phyloP scores from a whole-genome alignment of 2,329 filamentous ascomycete genomes.

The Diaporthe velutina region DNA sequence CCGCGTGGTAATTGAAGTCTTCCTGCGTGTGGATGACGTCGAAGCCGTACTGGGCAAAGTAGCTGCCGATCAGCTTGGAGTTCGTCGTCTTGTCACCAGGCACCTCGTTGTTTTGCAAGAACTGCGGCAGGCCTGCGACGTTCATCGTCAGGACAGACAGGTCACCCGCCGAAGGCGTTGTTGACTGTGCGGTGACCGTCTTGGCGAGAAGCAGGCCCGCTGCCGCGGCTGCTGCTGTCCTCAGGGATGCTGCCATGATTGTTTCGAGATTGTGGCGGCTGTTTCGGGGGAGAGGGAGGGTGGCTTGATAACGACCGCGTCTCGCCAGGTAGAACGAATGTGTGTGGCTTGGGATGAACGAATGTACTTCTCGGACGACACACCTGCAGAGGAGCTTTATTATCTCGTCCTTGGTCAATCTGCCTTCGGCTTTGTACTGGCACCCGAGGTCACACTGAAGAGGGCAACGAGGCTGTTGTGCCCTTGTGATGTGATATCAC shows the following conservation, averaged over 20 bases:
- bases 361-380: not conserved
- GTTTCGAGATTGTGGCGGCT: slow-evolving; percentile 1
- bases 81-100: slow-evolving; percentile 73
- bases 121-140: slow-evolving; percentile 69
- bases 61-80: slow-evolving; percentile 66
- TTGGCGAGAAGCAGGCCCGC: slow-evolving; percentile 33
- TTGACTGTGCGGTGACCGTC: slow-evolving; percentile 4
- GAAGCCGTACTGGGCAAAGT: slow-evolving; percentile 68
- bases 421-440: not conserved
- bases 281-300: not conserved
- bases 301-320: not conserved
- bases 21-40: slow-evolving; percentile 77
- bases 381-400: slow-evolving; percentile 14
- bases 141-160: slow-evolving; percentile 70
- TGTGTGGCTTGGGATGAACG: slow-evolving; percentile 19
- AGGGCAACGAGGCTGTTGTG: slow-evolving; percentile 4
- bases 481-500: slow-evolving; percentile 13
- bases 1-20: slow-evolving; percentile 77
- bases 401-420: not conserved
- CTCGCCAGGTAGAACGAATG: not conserved
- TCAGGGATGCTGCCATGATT: slow-evolving; percentile 14
- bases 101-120: slow-evolving; percentile 71
- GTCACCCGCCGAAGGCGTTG: slow-evolving; percentile 44
- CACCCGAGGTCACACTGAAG: not conserved
- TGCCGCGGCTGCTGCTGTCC: slow-evolving; percentile 23